Conservation (phyloP, 768 basidiomycete species). For the Gymnopilus junonius region DNA sequence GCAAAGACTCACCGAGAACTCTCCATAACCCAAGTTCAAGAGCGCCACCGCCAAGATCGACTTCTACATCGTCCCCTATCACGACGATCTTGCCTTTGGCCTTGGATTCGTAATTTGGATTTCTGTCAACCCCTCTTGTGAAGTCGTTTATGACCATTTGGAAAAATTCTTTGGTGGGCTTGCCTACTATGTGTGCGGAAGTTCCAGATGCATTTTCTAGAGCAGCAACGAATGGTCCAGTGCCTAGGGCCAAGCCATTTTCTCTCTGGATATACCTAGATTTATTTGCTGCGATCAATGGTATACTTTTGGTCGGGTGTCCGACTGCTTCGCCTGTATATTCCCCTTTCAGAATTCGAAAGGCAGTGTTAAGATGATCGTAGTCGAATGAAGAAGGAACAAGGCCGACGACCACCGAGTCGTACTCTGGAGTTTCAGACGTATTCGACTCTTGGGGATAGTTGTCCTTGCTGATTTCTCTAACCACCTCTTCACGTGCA, state of each 20-base stretch:
- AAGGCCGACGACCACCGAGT: slow-evolving; percentile 69
- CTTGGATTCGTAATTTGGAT: not conserved
- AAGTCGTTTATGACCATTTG: slow-evolving; percentile 54
- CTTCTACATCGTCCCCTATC: slow-evolving; percentile 69
- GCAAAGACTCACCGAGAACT: slow-evolving; percentile 54
- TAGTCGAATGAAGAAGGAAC: slow-evolving; percentile 58
- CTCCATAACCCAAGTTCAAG: slow-evolving; percentile 63
- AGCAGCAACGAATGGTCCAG: slow-evolving; percentile 70
- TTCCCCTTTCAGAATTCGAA: slow-evolving; percentile 62
- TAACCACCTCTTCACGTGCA: slow-evolving; percentile 45
- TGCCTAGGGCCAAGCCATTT: slow-evolving; percentile 63
- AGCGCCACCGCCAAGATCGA: slow-evolving; percentile 69
- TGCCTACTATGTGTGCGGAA: slow-evolving; percentile 62
- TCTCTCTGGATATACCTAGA: slow-evolving; percentile 53
- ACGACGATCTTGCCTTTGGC: slow-evolving; percentile 46
- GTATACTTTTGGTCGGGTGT: slow-evolving; percentile 14
- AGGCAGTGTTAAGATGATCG: slow-evolving; percentile 62
- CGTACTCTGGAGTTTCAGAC: slow-evolving; percentile 33
- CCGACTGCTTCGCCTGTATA: slow-evolving; percentile 6
- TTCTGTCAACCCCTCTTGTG: slow-evolving; percentile 2
- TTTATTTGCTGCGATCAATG: slow-evolving; percentile 64
- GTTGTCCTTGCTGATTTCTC: not conserved
- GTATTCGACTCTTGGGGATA: not conserved
- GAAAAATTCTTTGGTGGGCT: slow-evolving; percentile 65
- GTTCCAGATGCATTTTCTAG: slow-evolving; percentile 58